These are phyloP conservation scores for Phytophthora pseudosyringae DNA, from an alignment of 352 stramenopile genomes.

Conservation along the genomic window DNA sequence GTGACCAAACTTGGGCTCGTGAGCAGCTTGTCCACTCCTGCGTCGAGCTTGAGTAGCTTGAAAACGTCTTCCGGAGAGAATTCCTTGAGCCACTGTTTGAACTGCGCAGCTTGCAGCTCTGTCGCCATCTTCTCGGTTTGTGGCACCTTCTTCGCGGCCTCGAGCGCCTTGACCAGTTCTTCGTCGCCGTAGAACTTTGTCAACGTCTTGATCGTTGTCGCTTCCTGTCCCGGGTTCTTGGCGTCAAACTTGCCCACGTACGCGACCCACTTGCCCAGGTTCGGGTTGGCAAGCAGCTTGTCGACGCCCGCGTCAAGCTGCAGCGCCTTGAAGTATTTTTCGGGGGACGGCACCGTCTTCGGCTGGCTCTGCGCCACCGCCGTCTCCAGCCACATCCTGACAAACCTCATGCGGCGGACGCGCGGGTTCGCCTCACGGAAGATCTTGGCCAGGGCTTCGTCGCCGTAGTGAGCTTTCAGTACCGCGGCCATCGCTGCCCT, in stretches of 20 bases:
- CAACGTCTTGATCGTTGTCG: slow-evolving; percentile 1
- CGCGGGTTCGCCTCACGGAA: slow-evolving; percentile 1
- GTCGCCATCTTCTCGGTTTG: slow-evolving; percentile 4
- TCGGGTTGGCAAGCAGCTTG: neutral
- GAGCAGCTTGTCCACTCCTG: slow-evolving; percentile 2
- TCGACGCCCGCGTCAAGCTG: slow-evolving; percentile 1
- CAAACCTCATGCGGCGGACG: slow-evolving; percentile 3
- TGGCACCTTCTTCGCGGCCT: slow-evolving; percentile 3
- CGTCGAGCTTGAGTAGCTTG: slow-evolving; percentile 5
- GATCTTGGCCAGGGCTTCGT: slow-evolving; percentile 2
- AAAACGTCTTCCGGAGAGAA: neutral
- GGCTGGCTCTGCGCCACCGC: neutral
- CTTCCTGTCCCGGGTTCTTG: neutral
- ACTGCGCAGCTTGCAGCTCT: neutral
- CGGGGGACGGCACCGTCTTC: neutral
- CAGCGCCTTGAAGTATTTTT: slow-evolving; percentile 5
- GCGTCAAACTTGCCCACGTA: slow-evolving; percentile 3
- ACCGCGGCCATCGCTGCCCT: neutral
- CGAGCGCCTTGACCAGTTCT: neutral
- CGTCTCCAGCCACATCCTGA: slow-evolving; percentile 5
- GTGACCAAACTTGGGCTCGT: neutral
- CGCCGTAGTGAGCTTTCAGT: slow-evolving; percentile 2
- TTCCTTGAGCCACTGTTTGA: neutral
- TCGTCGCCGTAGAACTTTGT: slow-evolving; percentile 4
- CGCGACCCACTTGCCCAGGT: neutral